A percentile compares a stretch with the other conserved stretches of the same genome.
Evolutionary conservation across 2,329 filamentous ascomycete species (phyloP).

Genomic region (Penicillium expansum): DNA sequence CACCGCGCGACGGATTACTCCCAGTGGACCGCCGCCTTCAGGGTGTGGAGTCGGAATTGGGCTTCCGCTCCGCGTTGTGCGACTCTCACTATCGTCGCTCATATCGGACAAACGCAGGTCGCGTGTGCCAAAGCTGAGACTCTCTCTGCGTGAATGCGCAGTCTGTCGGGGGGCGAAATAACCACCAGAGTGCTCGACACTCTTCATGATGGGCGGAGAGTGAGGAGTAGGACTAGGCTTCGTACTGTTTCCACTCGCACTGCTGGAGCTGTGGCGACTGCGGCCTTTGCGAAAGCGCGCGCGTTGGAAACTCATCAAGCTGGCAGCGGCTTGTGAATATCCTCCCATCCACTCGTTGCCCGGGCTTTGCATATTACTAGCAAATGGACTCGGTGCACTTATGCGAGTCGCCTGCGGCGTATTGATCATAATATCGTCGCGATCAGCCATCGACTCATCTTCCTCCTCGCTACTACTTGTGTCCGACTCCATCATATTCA

Average conservation of each 20-base stretch:
- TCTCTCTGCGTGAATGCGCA: conserved; percentile 68
- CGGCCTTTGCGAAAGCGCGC: conserved; percentile 57
- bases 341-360: conserved; percentile 63
- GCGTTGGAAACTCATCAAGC: conserved; percentile 74
- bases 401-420: conserved; percentile 74
- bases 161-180: conserved; percentile 55
- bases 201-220: conserved; percentile 68
- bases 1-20: conserved; percentile 77
- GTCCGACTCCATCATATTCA: conserved; percentile 75
- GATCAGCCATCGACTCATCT: conserved; percentile 59
- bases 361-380: conserved; percentile 50
- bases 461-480: conserved; percentile 69
- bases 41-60: conserved; percentile 34
- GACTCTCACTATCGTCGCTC: conserved; percentile 71
- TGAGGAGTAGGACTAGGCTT: conserved; percentile 68
- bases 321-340: conserved; percentile 67
- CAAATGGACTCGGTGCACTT: conserved; percentile 46
- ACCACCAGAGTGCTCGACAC: conserved; percentile 52
- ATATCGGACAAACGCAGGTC: conserved; percentile 77
- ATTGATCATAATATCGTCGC: conserved; percentile 69
- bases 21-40: conserved; percentile 59
- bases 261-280: conserved; percentile 65
- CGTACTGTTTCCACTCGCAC: conserved; percentile 67
- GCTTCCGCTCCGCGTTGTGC: conserved; percentile 34
- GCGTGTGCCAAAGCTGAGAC: conserved; percentile 85